Percentiles rank a stretch among this genome's conserved stretches.
These are phyloP conservation scores for Pseudopithomyces chartarum DNA, from an alignment of 2,329 filamentous ascomycete genomes.

Conservation along the genomic window DNA sequence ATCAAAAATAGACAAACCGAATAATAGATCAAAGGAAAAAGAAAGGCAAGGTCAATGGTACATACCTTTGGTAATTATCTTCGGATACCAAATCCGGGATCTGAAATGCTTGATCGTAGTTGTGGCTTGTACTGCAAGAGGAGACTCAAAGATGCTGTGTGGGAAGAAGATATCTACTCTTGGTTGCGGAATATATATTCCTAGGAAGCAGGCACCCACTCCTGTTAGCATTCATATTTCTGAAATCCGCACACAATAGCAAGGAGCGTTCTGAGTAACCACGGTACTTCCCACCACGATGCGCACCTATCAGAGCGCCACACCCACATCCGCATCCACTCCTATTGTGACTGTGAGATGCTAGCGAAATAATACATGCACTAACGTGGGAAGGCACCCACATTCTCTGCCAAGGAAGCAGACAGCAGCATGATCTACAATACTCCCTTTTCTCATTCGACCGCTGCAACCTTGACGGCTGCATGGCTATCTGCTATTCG, in stretches of 20 bases:
- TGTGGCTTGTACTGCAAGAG: background rate
- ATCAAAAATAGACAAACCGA: background rate
- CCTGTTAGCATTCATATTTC: constrained; percentile 20
- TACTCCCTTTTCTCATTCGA: too few relatives aligned
- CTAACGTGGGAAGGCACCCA: background rate
- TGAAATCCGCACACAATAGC: constrained; percentile 33
- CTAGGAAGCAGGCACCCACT: background rate
- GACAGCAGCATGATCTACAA: background rate
- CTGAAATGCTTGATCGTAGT: background rate
- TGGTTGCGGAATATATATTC: constrained; percentile 5
- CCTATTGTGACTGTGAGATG: background rate
- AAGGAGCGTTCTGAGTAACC: constrained; percentile 12
- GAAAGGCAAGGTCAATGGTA: background rate
- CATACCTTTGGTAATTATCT: background rate
- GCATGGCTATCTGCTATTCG: too few relatives aligned
- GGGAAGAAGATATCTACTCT: background rate
- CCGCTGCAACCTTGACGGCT: too few relatives aligned
- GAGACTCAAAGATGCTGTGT: background rate
- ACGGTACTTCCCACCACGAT: background rate
- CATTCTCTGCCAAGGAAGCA: background rate
- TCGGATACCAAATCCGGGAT: too few relatives aligned
- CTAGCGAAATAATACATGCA: background rate
- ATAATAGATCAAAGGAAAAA: background rate
- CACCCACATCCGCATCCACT: background rate
- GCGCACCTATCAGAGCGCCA: background rate